Evolutionary conservation across 345 rosid genomes (phyloP), one percentile per base, ranked within the genome.

Genomic region (Camelina neglecta): DNA sequence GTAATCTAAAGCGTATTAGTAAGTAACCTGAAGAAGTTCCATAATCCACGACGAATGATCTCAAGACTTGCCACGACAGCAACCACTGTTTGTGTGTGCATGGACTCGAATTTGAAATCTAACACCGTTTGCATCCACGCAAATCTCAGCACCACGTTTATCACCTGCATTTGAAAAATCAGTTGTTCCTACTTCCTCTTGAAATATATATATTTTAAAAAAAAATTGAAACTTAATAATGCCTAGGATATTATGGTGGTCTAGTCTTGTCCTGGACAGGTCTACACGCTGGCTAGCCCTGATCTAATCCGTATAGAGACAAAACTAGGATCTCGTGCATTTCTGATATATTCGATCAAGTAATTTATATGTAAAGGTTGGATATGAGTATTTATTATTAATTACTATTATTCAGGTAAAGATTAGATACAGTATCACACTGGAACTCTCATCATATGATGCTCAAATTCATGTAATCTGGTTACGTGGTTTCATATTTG

Each of bases 1-100:
- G 16, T 13, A 13, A 13, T 44, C 15, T 13, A 44, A 44, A 42
- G 35, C 12, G 23, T 57, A 1, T 26, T 26, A 26, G 29, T 26
- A 26, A 26, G 12, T 41, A 53, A 87, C 96, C 96, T 91, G 86
- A 93, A 90, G 71, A 90, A 90, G 57, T 88, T 93, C 90, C 93
- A 93, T 24, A 89, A 84, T 29, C 96, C 95, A 8, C 92, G 86
- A 6, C 97, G 88, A 68, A 90, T 76, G 45, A 89, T 90, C 85
- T 90, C 98, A 71, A 93, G 79, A 78, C 89, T 49, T 2, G 95
- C 92, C 55, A 93, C 73, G 8, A 85, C 39, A 2, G 86, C 87
- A 26, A 50, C 67, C 36, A 92, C 60, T 31, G 86, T 86, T 59
- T 67, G 75, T 50, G 60, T 76, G 57, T 86, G 90, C 76, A 89